Conservation (phyloP, 345 rosid species). For the Hypericum androsaemum region DNA sequence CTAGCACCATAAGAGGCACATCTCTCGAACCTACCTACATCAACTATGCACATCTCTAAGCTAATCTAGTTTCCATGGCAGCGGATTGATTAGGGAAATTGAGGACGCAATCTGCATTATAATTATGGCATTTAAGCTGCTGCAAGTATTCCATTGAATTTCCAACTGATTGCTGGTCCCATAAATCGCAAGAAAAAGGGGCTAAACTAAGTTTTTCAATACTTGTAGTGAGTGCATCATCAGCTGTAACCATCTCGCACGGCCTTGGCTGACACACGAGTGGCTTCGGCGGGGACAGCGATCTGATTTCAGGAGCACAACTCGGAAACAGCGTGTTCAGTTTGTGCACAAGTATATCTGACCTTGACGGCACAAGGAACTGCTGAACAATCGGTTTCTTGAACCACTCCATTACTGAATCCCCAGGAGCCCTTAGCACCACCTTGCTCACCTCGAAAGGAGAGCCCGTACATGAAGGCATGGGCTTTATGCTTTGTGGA, state of each 20-base stretch:
- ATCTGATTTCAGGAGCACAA: slow-evolving; percentile 92
- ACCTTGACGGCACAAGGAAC: slow-evolving; percentile 78
- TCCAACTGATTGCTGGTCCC: too few relatives aligned
- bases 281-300: slow-evolving; percentile 49
- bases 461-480: slow-evolving; percentile 75
- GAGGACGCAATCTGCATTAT: too few relatives aligned
- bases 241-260: neutral
- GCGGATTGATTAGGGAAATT: too few relatives aligned
- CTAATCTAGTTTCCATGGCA: too few relatives aligned
- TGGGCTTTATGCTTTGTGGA: slow-evolving; percentile 77
- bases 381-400: slow-evolving; percentile 96
- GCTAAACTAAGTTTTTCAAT: too few relatives aligned
- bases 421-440: slow-evolving; percentile 86
- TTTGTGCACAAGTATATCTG: slow-evolving; percentile 90
- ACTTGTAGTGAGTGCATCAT: too few relatives aligned
- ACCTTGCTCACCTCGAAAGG: slow-evolving; percentile 96
- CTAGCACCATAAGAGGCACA: too few relatives aligned
- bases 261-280: slow-evolving; percentile 18
- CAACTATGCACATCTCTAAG: too few relatives aligned
- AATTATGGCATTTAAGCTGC: too few relatives aligned
- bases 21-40: too few relatives aligned
- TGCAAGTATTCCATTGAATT: too few relatives aligned
- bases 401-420: slow-evolving; percentile 90
- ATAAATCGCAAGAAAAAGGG: too few relatives aligned
- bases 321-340: slow-evolving; percentile 74